A percentile compares a stretch with the other conserved stretches of the same genome.
phyloP scores from a whole-genome alignment of 352 stramenopile genomes.

The Pilasporangium apinafurcum region DNA sequence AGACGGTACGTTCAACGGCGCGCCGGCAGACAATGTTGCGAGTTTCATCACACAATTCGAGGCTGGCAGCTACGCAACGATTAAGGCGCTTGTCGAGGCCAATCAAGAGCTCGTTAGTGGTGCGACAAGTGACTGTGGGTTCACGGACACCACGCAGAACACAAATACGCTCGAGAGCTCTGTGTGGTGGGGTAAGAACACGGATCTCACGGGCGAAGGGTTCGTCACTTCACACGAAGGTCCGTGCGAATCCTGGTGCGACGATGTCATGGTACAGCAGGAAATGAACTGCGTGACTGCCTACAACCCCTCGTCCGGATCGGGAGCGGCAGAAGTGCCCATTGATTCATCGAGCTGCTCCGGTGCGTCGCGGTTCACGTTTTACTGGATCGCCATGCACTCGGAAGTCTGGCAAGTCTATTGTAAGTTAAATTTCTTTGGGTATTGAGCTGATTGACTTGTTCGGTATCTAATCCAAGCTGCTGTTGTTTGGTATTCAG shows the following conservation, averaged over 20 bases:
- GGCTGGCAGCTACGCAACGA: conserved; percentile 8
- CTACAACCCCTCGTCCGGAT: conserved; percentile 11
- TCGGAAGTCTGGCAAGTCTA: conserved; percentile 33
- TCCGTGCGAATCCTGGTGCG: conserved; percentile 26
- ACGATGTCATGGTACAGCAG: conserved; percentile 14
- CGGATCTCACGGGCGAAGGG: conserved; percentile 15
- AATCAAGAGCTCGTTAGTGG: conserved; percentile 13
- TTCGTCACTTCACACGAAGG: conserved; percentile 23
- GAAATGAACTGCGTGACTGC: conserved; percentile 13
- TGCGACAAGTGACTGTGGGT: conserved; percentile 15
- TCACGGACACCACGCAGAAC: conserved; percentile 14
- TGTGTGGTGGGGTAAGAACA: conserved; percentile 21
- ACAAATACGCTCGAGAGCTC: conserved; percentile 11
- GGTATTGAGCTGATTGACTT: conserved; percentile 5
- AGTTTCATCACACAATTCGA: conserved; percentile 20
- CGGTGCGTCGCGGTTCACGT: conserved; percentile 15
- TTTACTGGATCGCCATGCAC: conserved; percentile 39
- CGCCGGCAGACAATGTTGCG: conserved; percentile 15
- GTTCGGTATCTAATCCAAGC: conserved; percentile 5
- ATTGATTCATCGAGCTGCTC: conserved; percentile 18
- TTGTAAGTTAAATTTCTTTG: conserved; percentile 13
- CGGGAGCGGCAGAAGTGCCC: conserved; percentile 10
- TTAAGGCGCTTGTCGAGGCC: conserved; percentile 16
- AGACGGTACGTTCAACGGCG: conserved; percentile 13
- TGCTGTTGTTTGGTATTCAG: too few relatives aligned